Evolutionary conservation across 495 filamentous ascomycete species (phyloP), one percentile per base, ranked within the genome.

Genomic region (Lasiosphaeria ovina): DNA sequence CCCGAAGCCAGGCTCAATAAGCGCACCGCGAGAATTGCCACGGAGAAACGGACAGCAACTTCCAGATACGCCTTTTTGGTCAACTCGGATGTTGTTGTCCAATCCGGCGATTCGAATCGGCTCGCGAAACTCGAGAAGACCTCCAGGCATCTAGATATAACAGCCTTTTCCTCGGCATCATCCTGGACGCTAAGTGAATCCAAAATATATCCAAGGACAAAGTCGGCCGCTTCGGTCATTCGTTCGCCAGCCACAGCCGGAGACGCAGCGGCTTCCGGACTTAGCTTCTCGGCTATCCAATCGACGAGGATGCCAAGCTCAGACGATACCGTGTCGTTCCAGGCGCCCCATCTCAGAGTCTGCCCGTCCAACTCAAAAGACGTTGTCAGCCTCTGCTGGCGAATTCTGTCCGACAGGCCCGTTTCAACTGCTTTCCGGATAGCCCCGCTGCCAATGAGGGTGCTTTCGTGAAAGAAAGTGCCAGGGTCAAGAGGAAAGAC

Each of bases 381-480:
- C 7, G 61, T 49, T 6, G 63, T 38, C 14, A 69, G 65, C 34
- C 66, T 66, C 4, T 71, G 63, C n/a, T 36, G 61, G 36, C 66
- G 64, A 14, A 76, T 57, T 3, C 56, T 62, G n/a, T 64, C 69
- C 35, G 55, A 64, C 49, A 61, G 60, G 24, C 54, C 70, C 36
- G 57, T 63, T 66, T 77, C 73, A 9, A 85, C 70, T 10, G 79
- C 85, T 54, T 76, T 80, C 42, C 67, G 67, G 54, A 96, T 79
- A 31, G 83, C 80, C 0, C 89, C 90, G 64, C 85, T 87, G 14
- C 92, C 92, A 53, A 96, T 79, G 53, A 95, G 81, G 10, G 91
- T 92, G 52, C 73, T 81, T 64, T 87, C 77, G 64, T 93, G 90
- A 64, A 95, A 94, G 71, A 81, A 94, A 1, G 86, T 87, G 0